Evolutionary conservation across 495 filamentous ascomycete genomes (phyloP).

Genomic region (Clohesyomyces aquaticus): DNA sequence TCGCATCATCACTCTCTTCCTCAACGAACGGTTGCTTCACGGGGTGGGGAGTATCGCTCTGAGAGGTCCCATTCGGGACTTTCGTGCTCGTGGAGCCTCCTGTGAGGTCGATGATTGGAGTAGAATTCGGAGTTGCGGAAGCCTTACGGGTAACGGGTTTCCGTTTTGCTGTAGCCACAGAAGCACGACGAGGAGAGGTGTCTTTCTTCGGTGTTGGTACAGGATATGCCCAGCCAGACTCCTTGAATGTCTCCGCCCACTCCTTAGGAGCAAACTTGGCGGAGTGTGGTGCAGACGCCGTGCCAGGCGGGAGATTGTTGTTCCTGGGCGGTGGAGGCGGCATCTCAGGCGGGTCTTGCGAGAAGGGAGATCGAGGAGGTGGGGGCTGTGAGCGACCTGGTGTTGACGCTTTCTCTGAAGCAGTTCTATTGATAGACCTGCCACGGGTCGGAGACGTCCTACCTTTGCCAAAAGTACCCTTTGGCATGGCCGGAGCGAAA

Average conservation of each 20-base stretch:
- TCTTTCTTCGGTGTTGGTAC: conserved; percentile 27
- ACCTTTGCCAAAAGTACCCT: conserved; percentile 40
- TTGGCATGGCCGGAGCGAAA: conserved; percentile 49
- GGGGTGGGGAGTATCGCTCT: conserved; percentile 19
- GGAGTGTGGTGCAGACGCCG: conserved; percentile 44
- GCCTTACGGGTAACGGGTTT: conserved; percentile 23
- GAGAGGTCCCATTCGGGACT: not conserved
- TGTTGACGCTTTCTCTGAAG: conserved; percentile 40
- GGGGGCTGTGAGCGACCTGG: conserved; percentile 30
- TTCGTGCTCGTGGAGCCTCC: not conserved
- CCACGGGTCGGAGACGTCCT: conserved; percentile 44
- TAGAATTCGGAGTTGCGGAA: conserved; percentile 14
- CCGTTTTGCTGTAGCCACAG: conserved; percentile 21
- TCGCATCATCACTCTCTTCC: conserved; percentile 41
- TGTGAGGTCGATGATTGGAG: conserved; percentile 17
- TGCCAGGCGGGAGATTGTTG: conserved; percentile 29
- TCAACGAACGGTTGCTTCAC: conserved; percentile 28
- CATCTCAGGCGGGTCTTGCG: conserved; percentile 17
- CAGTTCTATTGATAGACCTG: conserved; percentile 37
- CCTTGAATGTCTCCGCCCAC: conserved; percentile 68
- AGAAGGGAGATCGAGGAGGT: conserved; percentile 26
- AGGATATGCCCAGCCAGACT: conserved; percentile 58
- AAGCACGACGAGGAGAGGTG: conserved; percentile 13
- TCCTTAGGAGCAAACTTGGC: conserved; percentile 65
- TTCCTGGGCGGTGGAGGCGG: conserved; percentile 37